Evolutionary conservation across 768 basidiomycete genomes (phyloP).

Genomic region (Fistulinella prunicolor): DNA sequence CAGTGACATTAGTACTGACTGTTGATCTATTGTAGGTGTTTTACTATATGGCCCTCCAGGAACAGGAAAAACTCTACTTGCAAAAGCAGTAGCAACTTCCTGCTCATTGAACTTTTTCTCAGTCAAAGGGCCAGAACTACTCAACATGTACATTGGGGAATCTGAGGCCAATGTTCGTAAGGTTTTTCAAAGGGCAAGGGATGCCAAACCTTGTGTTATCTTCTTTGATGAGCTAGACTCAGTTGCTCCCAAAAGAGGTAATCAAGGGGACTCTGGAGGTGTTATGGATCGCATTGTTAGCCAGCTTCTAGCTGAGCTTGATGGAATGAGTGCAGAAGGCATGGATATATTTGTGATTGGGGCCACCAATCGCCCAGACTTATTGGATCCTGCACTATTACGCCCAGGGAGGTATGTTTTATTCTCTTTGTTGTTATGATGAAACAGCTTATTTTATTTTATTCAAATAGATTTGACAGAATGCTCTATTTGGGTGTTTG

Average conservation of each 20-base stretch:
- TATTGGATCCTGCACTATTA: constrained; percentile 85
- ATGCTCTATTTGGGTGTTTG: constrained; percentile 96
- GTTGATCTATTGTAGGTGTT: constrained; percentile 55
- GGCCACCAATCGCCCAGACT: constrained; percentile 91
- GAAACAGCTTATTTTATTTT: neutral
- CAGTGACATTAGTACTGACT: neutral
- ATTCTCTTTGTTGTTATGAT: neutral
- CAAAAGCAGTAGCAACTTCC: constrained; percentile 95
- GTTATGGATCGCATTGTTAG: constrained; percentile 99
- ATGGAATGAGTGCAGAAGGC: constrained; percentile 75
- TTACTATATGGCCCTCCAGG: constrained; percentile 94
- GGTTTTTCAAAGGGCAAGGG: constrained; percentile 87
- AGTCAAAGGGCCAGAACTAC: constrained; percentile 92
- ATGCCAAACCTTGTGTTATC: constrained; percentile 91
- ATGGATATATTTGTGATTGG: constrained; percentile 91
- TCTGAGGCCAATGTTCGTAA: constrained; percentile 96
- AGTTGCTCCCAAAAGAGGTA: constrained; percentile 91
- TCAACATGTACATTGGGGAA: constrained; percentile 99
- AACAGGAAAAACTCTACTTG: constrained; percentile 92
- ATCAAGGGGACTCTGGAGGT: constrained; percentile 94
- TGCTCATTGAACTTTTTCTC: constrained; percentile 96
- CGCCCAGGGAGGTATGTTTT: constrained; percentile 74
- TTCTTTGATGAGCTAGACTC: constrained; percentile 98
- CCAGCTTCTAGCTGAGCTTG: constrained; percentile 89
- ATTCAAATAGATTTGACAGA: constrained; percentile 78